Evolutionary conservation across 2,329 filamentous ascomycete species (phyloP), one percentile per base, ranked within the genome.

Genomic region (Microcera coccophila): DNA sequence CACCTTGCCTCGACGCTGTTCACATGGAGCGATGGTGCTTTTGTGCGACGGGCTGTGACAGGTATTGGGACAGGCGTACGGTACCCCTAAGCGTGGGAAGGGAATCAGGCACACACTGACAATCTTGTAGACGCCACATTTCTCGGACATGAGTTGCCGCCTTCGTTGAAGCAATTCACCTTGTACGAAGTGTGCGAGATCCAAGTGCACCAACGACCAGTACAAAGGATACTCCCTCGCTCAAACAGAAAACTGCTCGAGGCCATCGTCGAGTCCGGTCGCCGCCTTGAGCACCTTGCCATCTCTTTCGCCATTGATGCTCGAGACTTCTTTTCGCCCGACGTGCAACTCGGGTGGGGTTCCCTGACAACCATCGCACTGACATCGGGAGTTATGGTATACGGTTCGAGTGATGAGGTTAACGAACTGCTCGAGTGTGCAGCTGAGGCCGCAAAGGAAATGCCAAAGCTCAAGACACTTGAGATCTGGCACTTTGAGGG

Each of bases 1-100:
- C 45, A 4, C 35, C 45, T 1, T 17, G n/a, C 3, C 8, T 51
- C 15, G 37, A 51, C 21, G 35, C 14, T 3, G 24, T 54, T 5
- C 50, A 47, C 11, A 0, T 51, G 9, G 51, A 52, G 39, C 41
- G 41, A 18, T 53, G 46, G 50, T 43, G 42, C 18, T 48, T 19
- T 5, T 36, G 33, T 9, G 4, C 3, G 14, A 36, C 0, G 15
- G 1, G 0, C 10, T 1, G 15, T 2, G 39, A 53, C 12, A 1
- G 1, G 2, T 1, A 21, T 3, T 45, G 49, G 41, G 22, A 45
- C 19, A 8, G 2, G 0, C 4, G 46, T 49, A 38, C 17, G 11
- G 22, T 36, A 16, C 10, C 19, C n/a, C 26, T 26, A 29, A n/a
- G 5, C 21, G 17, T 43, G 16, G n/a, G n/a, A n/a, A n/a, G n/a